Conservation (phyloP, 116 monocot species). For the Dioscorea cayenensis region DNA sequence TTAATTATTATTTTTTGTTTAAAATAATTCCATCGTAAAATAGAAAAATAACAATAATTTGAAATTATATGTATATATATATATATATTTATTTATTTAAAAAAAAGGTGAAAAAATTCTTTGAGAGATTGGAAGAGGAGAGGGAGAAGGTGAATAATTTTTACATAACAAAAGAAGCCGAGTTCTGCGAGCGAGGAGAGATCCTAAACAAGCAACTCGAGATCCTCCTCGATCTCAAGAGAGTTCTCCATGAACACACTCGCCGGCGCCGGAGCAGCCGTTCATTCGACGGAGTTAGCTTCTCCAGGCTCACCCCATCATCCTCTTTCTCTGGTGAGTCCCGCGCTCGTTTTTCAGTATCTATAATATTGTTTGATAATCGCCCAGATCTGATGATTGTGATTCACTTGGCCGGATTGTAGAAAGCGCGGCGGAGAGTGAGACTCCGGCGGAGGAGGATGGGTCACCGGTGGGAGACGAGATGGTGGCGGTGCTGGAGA, state of each 20-base stretch:
- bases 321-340: constrained; percentile 42
- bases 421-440: constrained; percentile 11
- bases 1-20: background rate
- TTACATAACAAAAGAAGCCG: constrained; percentile 56
- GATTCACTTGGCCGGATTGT: background rate
- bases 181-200: constrained; percentile 74
- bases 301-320: constrained; percentile 7
- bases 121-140: constrained; percentile 65
- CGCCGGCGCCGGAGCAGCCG: constrained; percentile 17
- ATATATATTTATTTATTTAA: background rate
- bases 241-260: constrained; percentile 52
- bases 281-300: constrained; percentile 1
- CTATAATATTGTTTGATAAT: background rate
- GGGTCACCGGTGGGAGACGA: constrained; percentile 40
- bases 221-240: constrained; percentile 68
- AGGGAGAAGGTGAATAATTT: constrained; percentile 74
- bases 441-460: constrained; percentile 1
- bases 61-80: background rate
- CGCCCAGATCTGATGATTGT: background rate
- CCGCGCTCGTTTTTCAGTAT: background rate
- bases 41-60: background rate
- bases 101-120: constrained; percentile 54
- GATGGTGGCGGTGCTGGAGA: constrained; percentile 70
- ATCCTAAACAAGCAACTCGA: constrained; percentile 75
- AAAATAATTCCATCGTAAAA: background rate